Evolutionary conservation across 805 yeast genomes (phyloP).

Genomic region (Blastobotrys attinorum): DNA sequence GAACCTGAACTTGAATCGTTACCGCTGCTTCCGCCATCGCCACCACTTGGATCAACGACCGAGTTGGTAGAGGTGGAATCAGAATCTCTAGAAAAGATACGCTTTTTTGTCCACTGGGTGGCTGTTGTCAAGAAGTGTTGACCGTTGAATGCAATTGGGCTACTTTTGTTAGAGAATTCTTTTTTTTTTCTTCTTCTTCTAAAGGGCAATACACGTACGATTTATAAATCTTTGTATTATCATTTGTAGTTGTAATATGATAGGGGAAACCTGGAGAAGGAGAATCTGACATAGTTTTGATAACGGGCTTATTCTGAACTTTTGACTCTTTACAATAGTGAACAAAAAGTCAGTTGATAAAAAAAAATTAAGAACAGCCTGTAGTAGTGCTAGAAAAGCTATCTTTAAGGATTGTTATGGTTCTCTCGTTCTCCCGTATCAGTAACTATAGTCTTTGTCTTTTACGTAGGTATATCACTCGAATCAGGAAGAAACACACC

Average conservation of each 20-base stretch:
- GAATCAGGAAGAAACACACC: no score
- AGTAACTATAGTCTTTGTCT: no score
- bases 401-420: no score
- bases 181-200: not conserved
- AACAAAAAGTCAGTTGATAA: no score
- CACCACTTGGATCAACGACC: not conserved
- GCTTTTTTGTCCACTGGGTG: conserved; percentile 17
- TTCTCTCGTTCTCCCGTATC: no score
- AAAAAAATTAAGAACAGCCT: no score
- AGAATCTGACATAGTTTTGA: not conserved
- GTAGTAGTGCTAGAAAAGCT: no score
- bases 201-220: conserved; percentile 1
- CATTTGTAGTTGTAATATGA: conserved; percentile 2
- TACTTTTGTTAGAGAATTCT: not conserved
- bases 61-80: not conserved
- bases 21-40: no score
- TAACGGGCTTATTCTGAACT: not conserved
- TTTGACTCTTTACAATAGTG: not conserved
- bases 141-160: conserved; percentile 11
- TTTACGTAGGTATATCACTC: no score
- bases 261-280: not conserved
- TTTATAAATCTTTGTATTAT: conserved; percentile 11
- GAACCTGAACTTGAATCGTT: no score
- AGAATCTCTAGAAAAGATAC: conserved; percentile 10
- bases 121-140: conserved; percentile 16